A percentile compares a stretch with the other conserved stretches of the same genome.
Conservation (phyloP, 352 stramenopile species). For the Phytophthora melonis region DNA sequence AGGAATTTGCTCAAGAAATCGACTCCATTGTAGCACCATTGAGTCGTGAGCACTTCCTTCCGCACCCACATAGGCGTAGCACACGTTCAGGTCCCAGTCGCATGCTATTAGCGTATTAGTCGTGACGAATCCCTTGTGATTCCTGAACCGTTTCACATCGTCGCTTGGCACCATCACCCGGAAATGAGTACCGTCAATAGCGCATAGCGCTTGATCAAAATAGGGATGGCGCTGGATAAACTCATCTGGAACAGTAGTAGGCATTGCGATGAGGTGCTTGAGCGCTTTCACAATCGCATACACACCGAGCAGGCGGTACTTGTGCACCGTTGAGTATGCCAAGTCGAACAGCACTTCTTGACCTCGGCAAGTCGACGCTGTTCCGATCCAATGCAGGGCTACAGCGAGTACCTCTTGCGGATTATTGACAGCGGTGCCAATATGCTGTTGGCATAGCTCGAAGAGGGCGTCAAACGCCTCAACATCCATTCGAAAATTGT, state of each 20-base stretch:
- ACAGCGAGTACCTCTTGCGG: neutral
- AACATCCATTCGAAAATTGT: too few relatives aligned
- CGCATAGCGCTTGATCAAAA: neutral
- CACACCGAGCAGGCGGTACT: neutral
- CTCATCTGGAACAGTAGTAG: neutral
- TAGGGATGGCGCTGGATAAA: neutral
- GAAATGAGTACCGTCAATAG: neutral
- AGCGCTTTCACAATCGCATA: neutral
- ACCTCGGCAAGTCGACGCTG: neutral
- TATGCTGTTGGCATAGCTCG: too few relatives aligned
- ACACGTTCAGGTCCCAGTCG: conserved; percentile 22
- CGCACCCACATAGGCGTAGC: conserved; percentile 8
- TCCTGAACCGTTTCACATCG: conserved; percentile 18
- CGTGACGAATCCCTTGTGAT: conserved; percentile 8
- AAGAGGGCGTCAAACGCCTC: too few relatives aligned
- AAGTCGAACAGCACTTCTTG: neutral
- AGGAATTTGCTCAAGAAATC: neutral
- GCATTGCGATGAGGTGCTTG: neutral
- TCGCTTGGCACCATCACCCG: conserved; percentile 8
- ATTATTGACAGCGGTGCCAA: too few relatives aligned
- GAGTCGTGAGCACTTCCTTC: conserved; percentile 25
- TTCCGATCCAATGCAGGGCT: neutral
- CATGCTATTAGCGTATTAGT: conserved; percentile 18
- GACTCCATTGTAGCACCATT: conserved; percentile 21
- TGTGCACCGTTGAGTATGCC: neutral